Percentiles rank a stretch among this genome's conserved stretches.
Conservation (phyloP, 2,329 filamentous ascomycete genomes). For the Albifimbria verrucaria region DNA sequence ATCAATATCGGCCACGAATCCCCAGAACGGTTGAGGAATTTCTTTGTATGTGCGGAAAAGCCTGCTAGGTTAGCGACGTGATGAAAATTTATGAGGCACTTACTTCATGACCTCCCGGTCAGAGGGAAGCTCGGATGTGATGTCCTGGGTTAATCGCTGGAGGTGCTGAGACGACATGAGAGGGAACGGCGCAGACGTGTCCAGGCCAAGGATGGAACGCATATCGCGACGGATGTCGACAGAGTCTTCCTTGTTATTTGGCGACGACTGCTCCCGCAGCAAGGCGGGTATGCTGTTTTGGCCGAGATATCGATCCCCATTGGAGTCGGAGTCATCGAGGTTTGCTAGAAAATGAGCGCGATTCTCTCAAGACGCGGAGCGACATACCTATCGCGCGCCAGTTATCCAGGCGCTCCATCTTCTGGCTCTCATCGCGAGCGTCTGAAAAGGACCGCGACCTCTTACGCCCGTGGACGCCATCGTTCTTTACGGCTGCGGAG, state of each 20-base stretch:
- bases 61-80: slow-evolving; percentile 30
- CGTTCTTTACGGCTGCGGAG: slow-evolving; percentile 35
- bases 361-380: slow-evolving; percentile 10
- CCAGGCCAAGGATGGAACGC: slow-evolving; percentile 62
- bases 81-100: slow-evolving; percentile 18
- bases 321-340: slow-evolving; percentile 52
- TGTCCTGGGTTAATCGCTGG: slow-evolving; percentile 57
- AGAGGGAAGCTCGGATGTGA: slow-evolving; percentile 58
- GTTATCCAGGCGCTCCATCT: slow-evolving; percentile 35
- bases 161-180: slow-evolving; percentile 64
- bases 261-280: slow-evolving; percentile 56
- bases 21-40: slow-evolving; percentile 66
- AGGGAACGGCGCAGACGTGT: slow-evolving; percentile 64
- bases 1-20: slow-evolving; percentile 63
- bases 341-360: slow-evolving; percentile 30
- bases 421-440: slow-evolving; percentile 26
- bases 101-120: slow-evolving; percentile 66
- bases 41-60: slow-evolving; percentile 65
- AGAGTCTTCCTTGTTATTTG: slow-evolving; percentile 48
- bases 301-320: slow-evolving; percentile 59
- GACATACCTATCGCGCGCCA: slow-evolving; percentile 38
- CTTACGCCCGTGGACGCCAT: slow-evolving; percentile 25
- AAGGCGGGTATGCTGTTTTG: slow-evolving; percentile 68
- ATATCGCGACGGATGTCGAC: slow-evolving; percentile 62
- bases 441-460: slow-evolving; percentile 30